These are phyloP conservation scores for Boletus rufocinnamomeus DNA, from an alignment of 768 basidiomycete genomes.

Conservation along the genomic window DNA sequence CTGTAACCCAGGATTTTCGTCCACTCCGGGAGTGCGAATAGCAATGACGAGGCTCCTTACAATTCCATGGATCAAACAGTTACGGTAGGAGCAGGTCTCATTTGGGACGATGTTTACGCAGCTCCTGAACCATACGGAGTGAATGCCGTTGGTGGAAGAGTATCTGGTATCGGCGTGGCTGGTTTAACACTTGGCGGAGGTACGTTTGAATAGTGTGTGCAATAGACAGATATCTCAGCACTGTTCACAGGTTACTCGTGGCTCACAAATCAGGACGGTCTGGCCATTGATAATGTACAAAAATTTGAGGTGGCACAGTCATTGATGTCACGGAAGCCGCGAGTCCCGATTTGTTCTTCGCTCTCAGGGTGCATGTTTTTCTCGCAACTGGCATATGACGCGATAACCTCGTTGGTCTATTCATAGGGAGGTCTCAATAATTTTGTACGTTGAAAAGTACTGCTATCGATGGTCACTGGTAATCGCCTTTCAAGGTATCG, in stretches of 20 bases:
- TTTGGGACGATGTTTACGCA: constrained; percentile 68
- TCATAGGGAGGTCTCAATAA: constrained; percentile 61
- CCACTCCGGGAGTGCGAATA: constrained; percentile 58
- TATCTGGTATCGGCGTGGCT: constrained; percentile 59
- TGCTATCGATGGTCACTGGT: not conserved
- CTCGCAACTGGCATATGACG: not conserved
- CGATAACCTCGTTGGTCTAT: not conserved
- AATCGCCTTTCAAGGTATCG: constrained; percentile 47
- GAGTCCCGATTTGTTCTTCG: constrained; percentile 44
- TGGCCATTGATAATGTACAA: constrained; percentile 56
- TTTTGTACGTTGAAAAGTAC: constrained; percentile 38
- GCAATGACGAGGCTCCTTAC: constrained; percentile 53
- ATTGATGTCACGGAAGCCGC: constrained; percentile 33
- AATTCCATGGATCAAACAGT: constrained; percentile 39
- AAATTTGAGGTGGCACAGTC: constrained; percentile 56
- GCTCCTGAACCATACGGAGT: constrained; percentile 47
- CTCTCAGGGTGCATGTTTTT: constrained; percentile 37
- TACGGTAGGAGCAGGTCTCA: constrained; percentile 40
- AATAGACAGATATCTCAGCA: not conserved
- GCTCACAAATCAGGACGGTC: constrained; percentile 60
- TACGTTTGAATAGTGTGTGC: constrained; percentile 3
- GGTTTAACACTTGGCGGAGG: constrained; percentile 61
- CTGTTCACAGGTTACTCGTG: constrained; percentile 33
- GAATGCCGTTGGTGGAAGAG: constrained; percentile 56
- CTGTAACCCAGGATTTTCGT: constrained; percentile 55